Base-by-base conservation (phyloP, 2,329 filamentous ascomycete species). In the Podosphaera xanthii region DNA sequence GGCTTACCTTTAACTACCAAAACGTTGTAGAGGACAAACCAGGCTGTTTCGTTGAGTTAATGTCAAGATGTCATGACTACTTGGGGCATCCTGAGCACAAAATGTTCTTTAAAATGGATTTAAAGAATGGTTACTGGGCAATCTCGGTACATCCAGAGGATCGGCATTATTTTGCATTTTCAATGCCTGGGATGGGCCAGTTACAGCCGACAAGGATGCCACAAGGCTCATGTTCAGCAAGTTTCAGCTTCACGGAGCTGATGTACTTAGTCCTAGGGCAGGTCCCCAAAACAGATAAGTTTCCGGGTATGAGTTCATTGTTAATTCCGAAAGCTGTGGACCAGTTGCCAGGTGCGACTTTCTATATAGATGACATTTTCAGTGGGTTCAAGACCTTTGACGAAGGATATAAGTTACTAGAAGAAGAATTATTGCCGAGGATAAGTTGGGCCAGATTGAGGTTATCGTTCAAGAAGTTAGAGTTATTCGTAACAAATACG, bases 1-100 rank as follows among this genome's bases (percentile, higher is more conserved):
- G 58, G n/a, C 9, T 59, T 3, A 54, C 44, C 2, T 59, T 59
- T 42, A 57, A 60, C 42, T 60, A 60, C 42, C 33, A 38, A n/a
- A 57, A 57, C 6, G 1, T 60, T 14, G 34, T 31, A 10, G 56
- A 60, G 30, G 48, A 58, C 12, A 35, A 54, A 36, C 8, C 31
- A 54, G 30, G 53, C 3, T 55, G 53, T 55, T 55, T 40, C 31
- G 35, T 55, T 9, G 14, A 55, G 35, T n/a, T 55, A 22, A 55
- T 55, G 35, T 55, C 50, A 6, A 35, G 9, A 7, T 54, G 50
- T 36, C 50, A 54, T 54, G 33, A 54, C 33, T 35, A 36, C n/a
- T 36, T 55, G 53, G 53, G 53, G 30, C 53, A 55, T 9, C 35
- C 14, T 30, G 5, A 7, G 38, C 53, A 55, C 12, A 55, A 55